Base-by-base conservation (phyloP, 176 grass and related monocot species). In the Saccharum spontaneum region DNA sequence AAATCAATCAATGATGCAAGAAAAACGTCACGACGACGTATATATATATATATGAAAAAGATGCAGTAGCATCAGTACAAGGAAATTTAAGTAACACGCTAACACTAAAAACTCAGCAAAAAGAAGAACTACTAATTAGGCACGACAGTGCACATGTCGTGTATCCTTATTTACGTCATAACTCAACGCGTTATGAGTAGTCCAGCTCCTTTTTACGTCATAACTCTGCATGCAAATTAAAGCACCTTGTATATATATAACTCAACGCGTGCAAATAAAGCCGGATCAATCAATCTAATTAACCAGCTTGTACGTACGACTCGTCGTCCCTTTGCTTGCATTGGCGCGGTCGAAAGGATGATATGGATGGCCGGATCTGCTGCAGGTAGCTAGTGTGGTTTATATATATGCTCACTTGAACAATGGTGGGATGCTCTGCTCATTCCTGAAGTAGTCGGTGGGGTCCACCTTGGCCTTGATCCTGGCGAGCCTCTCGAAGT, bases 361-460 rank as follows among this genome's bases (percentile, higher is more conserved):
- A 8, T 38, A 38, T 23, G 22, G 22, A 24, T 61, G 22, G 67
- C 36, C 37, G 16, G 20, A 38, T 38, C 33, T 10, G 8, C 36
- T 37, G 36, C 5, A 6, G 6, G 34, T 3, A 68, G 66, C 33
- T 40, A 40, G 38, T 16, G 17, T 20, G 38, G 38, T 28, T 28
- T 28, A 28, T 11, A 13, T 68, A 4, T 7, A 4, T 14, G 34
- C 4, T 44, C 44, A 49, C 48, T 24, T 34, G 22, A 71, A 4
- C 40, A 76, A 61, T 30, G 92, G 92, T 8, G 92, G 92, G 18
- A 94, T 76, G 16, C 66, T 91, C 71, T 89, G 86, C 77, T 91
- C 89, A 30, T 94, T 91, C 20, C 89, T 73, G 72, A 94, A 94
- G 71, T 84, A 94, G 62, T 94, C 87, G 1, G 5, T 6, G 1